These are phyloP conservation scores for Cladophialophora carrionii DNA, from an alignment of 2,329 filamentous ascomycete genomes.

Conservation along the genomic window DNA sequence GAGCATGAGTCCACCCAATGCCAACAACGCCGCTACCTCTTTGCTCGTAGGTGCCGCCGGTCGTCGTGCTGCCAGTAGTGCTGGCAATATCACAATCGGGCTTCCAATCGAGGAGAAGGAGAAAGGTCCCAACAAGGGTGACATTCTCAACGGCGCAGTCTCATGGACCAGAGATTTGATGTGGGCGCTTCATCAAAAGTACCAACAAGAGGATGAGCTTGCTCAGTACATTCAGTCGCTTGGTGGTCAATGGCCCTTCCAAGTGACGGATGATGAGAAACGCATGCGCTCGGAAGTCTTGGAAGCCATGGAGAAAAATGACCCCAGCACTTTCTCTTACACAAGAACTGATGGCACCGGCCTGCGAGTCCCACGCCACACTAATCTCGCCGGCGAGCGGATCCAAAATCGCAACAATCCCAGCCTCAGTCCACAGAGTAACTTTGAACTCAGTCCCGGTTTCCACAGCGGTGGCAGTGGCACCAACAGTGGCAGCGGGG, in stretches of 20 bases:
- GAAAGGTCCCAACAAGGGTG: constrained; percentile 97
- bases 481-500: constrained; percentile 50
- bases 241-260: constrained; percentile 76
- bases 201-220: constrained; percentile 86
- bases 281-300: constrained; percentile 93
- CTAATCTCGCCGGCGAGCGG: constrained; percentile 83
- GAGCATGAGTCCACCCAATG: constrained; percentile 67
- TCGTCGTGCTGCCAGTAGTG: constrained; percentile 73
- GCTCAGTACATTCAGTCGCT: constrained; percentile 73
- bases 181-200: constrained; percentile 91
- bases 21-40: constrained; percentile 68
- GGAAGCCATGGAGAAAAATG: constrained; percentile 82
- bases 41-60: constrained; percentile 83
- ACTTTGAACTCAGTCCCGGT: constrained; percentile 67
- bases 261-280: constrained; percentile 86
- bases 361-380: constrained; percentile 88
- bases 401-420: constrained; percentile 55
- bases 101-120: constrained; percentile 95
- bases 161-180: constrained; percentile 97
- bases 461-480: constrained; percentile 73
- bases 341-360: constrained; percentile 81
- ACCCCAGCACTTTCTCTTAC: constrained; percentile 76
- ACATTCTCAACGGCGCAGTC: constrained; percentile 95
- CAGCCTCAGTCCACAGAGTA: constrained; percentile 60
- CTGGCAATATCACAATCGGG: constrained; percentile 86